Evolutionary conservation across 2,329 filamentous ascomycete genomes (phyloP).

Genomic region (Fusarium sp.): DNA sequence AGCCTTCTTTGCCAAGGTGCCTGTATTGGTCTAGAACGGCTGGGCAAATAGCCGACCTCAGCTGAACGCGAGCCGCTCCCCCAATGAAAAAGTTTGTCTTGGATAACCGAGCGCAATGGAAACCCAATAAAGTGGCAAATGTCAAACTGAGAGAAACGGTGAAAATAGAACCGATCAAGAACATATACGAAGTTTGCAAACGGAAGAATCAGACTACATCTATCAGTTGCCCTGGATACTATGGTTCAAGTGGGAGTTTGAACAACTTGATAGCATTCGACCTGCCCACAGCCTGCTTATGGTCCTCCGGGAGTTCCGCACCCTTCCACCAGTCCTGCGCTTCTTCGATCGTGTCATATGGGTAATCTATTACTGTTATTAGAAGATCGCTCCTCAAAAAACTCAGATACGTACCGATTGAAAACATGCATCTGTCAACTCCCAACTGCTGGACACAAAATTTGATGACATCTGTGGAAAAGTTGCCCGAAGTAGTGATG

Average conservation of each 20-base stretch:
- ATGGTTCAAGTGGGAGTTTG: constrained; percentile 4
- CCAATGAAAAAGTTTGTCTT: not conserved
- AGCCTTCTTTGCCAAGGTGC: not conserved
- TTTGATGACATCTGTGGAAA: not conserved
- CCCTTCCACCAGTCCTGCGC: constrained; percentile 20
- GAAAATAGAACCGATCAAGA: too few relatives aligned
- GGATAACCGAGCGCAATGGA: not conserved
- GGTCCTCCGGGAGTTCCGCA: not conserved
- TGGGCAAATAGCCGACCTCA: not conserved
- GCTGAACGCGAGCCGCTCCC: not conserved
- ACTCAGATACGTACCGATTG: constrained; percentile 22
- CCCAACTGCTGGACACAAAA: constrained; percentile 9
- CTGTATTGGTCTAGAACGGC: not conserved
- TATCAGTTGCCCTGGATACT: not conserved
- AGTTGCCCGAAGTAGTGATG: constrained; percentile 19
- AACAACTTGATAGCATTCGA: constrained; percentile 12
- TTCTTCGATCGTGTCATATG: constrained; percentile 7
- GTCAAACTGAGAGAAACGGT: not conserved
- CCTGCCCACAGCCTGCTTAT: not conserved
- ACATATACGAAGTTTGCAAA: too few relatives aligned
- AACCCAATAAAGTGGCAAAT: not conserved
- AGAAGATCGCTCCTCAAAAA: too few relatives aligned
- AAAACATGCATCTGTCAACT: constrained; percentile 5
- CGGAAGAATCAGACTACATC: too few relatives aligned
- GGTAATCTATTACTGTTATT: not conserved